Conservation (phyloP, 768 basidiomycete species). For the Pleurotus cornucopiae region DNA sequence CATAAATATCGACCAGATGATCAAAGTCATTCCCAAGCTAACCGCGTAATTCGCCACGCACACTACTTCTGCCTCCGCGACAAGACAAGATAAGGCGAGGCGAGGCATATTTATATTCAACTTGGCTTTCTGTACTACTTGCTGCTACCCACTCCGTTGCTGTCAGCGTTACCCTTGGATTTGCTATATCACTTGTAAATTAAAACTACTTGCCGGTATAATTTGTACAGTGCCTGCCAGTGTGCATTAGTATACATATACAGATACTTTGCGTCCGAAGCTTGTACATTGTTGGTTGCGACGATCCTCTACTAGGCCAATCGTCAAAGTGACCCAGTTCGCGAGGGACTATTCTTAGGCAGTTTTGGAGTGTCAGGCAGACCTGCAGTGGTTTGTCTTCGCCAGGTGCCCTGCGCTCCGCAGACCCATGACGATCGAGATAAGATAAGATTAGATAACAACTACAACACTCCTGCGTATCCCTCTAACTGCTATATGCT, state of each 20-base stretch:
- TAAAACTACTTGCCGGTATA: not conserved
- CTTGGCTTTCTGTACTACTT: not conserved
- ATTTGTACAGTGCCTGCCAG: not conserved
- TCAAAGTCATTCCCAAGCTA: slow-evolving; percentile 74
- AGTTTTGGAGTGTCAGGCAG: no score
- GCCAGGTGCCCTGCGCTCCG: no score
- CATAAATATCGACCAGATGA: slow-evolving; percentile 76
- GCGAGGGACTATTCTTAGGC: no score
- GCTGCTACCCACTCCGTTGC: not conserved
- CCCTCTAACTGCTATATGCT: no score
- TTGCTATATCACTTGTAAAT: not conserved
- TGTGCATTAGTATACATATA: not conserved
- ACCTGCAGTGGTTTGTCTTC: no score
- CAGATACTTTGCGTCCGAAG: no score
- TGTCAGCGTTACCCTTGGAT: not conserved
- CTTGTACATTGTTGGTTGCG: no score
- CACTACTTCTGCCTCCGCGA: not conserved
- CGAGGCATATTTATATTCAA: not conserved
- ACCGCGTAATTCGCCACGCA: slow-evolving; percentile 35
- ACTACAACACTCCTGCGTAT: no score
- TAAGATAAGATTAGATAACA: no score
- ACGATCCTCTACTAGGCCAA: no score
- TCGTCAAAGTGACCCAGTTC: no score
- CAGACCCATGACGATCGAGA: no score
- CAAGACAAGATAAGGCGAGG: not conserved